Conservation (phyloP, 805 yeast species). For the Nakazawaea sp. region DNA sequence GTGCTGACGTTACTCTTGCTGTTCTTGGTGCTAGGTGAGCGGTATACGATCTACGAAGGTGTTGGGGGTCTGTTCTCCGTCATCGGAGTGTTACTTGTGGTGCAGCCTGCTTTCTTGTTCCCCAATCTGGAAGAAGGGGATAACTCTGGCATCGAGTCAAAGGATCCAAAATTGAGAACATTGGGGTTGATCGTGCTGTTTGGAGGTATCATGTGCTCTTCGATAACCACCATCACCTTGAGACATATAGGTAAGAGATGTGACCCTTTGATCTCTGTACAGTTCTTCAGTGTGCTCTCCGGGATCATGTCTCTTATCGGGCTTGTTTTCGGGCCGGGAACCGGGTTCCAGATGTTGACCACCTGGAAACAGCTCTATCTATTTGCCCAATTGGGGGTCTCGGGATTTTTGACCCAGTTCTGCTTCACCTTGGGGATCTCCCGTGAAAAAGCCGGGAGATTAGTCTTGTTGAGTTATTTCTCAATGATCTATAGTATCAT, state of each 20-base stretch:
- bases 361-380: slow-evolving; percentile 28
- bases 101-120: slow-evolving; percentile 36
- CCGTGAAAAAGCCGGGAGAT: slow-evolving; percentile 34
- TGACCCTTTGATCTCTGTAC: slow-evolving; percentile 37
- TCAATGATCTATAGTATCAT: slow-evolving; percentile 37
- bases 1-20: slow-evolving; percentile 38
- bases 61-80: slow-evolving; percentile 30
- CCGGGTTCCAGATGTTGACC: slow-evolving; percentile 24
- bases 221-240: slow-evolving; percentile 30
- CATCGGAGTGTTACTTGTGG: slow-evolving; percentile 34
- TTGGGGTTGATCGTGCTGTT: slow-evolving; percentile 32
- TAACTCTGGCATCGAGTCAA: slow-evolving; percentile 30
- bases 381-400: slow-evolving; percentile 30
- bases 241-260: slow-evolving; percentile 34
- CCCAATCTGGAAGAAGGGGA: slow-evolving; percentile 9
- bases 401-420: slow-evolving; percentile 41
- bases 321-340: slow-evolving; percentile 27
- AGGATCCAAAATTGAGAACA: slow-evolving; percentile 31
- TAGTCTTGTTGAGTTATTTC: slow-evolving; percentile 33
- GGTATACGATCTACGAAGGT: slow-evolving; percentile 33
- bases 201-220: slow-evolving; percentile 33
- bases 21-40: slow-evolving; percentile 30
- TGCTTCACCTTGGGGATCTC: slow-evolving; percentile 40
- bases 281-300: slow-evolving; percentile 33
- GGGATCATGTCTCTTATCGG: slow-evolving; percentile 24